A percentile compares a stretch with the other conserved stretches of the same genome.
These are phyloP conservation scores for Phytophthora hybrid DNA, from an alignment of 352 stramenopile species.

Conservation along the genomic window DNA sequence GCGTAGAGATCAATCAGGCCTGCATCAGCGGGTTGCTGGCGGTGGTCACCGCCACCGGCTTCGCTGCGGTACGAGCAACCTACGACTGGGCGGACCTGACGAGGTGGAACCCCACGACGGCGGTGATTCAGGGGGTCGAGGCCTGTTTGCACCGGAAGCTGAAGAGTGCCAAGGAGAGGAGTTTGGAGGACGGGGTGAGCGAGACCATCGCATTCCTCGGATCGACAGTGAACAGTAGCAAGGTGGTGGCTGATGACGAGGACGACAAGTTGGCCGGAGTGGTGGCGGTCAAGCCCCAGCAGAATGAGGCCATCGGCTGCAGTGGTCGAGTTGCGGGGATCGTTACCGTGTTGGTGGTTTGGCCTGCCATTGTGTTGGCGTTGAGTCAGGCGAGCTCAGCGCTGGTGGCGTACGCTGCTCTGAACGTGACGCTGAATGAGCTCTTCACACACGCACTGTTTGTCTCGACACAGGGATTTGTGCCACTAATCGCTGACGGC, in stretches of 20 bases:
- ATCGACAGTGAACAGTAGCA: background rate
- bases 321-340: background rate
- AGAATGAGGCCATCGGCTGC: background rate
- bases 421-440: constrained; percentile 55
- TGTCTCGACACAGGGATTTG: constrained; percentile 30
- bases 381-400: constrained; percentile 25
- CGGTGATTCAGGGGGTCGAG: background rate
- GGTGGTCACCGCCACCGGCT: background rate
- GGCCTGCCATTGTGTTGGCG: constrained; percentile 19
- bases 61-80: background rate
- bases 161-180: background rate
- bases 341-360: constrained; percentile 16
- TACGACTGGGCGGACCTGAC: background rate
- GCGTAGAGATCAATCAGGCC: background rate
- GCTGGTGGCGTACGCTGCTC: constrained; percentile 38
- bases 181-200: background rate
- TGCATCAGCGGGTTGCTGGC: background rate
- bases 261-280: background rate
- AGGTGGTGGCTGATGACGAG: background rate
- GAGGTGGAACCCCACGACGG: background rate
- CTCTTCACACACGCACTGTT: constrained; percentile 33
- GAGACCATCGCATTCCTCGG: background rate
- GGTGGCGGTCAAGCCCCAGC: background rate
- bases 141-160: background rate
- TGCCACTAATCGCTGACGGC: constrained; percentile 32